Percentiles rank a stretch among this genome's conserved stretches.
Evolutionary conservation across 1,284 basidiomycete species (phyloP).

Genomic region (Sporisorium reilianum): DNA sequence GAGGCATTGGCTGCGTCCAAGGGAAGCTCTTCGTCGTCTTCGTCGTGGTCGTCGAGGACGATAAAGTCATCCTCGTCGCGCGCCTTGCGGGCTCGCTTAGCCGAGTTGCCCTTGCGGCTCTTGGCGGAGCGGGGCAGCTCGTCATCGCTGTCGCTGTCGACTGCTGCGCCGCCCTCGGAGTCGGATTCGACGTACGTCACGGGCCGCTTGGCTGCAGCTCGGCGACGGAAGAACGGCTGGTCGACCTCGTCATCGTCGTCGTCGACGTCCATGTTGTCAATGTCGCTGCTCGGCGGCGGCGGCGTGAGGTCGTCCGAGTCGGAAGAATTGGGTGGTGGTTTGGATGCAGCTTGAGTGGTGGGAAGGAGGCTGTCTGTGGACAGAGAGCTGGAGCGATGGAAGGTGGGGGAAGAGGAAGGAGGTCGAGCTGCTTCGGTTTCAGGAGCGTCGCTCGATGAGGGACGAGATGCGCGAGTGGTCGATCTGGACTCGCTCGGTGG

Average conservation of each 20-base stretch:
- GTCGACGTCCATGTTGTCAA: slow-evolving; percentile 39
- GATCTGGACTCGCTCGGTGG: slow-evolving; percentile 42
- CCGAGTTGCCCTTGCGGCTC: slow-evolving; percentile 15
- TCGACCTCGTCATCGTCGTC: slow-evolving; percentile 44
- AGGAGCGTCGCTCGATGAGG: background rate
- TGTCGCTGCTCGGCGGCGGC: slow-evolving; percentile 42
- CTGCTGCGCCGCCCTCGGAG: slow-evolving; percentile 39
- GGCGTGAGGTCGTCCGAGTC: slow-evolving; percentile 45
- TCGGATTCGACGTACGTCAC: slow-evolving; percentile 59
- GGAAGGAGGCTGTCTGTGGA: slow-evolving; percentile 29
- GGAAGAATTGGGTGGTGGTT: slow-evolving; percentile 7
- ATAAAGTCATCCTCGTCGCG: slow-evolving; percentile 60
- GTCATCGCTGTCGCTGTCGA: slow-evolving; percentile 40
- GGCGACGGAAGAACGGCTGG: slow-evolving; percentile 47
- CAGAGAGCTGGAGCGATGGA: slow-evolving; percentile 41
- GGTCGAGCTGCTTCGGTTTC: slow-evolving; percentile 9
- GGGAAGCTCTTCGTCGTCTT: slow-evolving; percentile 33
- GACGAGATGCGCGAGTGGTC: slow-evolving; percentile 20
- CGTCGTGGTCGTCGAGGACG: slow-evolving; percentile 52
- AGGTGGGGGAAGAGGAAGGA: slow-evolving; percentile 36
- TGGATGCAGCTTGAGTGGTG: slow-evolving; percentile 11
- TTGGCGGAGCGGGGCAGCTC: slow-evolving; percentile 25
- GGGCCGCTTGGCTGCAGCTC: slow-evolving; percentile 45
- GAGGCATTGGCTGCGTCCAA: slow-evolving; percentile 37
- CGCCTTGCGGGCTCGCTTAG: slow-evolving; percentile 37